Percentiles rank a stretch among this genome's conserved stretches.
Evolutionary conservation across 352 stramenopile species (phyloP).

Genomic region (Phytophthora macrochlamydospora): DNA sequence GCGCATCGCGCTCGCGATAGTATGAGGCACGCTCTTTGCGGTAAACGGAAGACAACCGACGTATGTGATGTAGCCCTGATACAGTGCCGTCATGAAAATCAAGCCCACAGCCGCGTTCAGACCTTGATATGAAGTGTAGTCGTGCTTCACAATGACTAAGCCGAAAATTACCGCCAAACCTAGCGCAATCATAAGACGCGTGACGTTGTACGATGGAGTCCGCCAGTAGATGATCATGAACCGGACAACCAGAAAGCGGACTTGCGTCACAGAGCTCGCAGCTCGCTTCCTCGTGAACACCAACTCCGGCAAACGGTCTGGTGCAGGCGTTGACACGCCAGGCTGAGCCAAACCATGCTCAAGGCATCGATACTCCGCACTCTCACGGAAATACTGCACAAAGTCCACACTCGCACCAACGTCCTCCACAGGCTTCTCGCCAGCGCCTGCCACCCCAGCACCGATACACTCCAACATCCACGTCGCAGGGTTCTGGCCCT

Average conservation of each 20-base stretch:
- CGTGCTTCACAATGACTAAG: slow-evolving; percentile 46
- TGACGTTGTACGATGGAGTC: slow-evolving; percentile 77
- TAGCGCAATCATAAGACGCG: slow-evolving; percentile 55
- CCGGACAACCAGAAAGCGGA: slow-evolving; percentile 16
- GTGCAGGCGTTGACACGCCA: slow-evolving; percentile 10
- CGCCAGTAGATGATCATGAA: slow-evolving; percentile 46
- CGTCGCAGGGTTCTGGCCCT: slow-evolving; percentile 55
- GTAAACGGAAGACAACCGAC: slow-evolving; percentile 71
- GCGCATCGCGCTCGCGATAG: slow-evolving; percentile 85
- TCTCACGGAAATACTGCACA: slow-evolving; percentile 26
- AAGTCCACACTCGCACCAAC: slow-evolving; percentile 17
- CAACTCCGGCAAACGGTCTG: slow-evolving; percentile 9
- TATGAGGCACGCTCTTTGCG: slow-evolving; percentile 76
- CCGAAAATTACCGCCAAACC: slow-evolving; percentile 72
- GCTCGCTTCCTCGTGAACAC: slow-evolving; percentile 22
- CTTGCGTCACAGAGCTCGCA: slow-evolving; percentile 14
- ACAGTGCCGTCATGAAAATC: slow-evolving; percentile 63
- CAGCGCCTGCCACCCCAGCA: slow-evolving; percentile 26
- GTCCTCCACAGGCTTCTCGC: slow-evolving; percentile 9
- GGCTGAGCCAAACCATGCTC: slow-evolving; percentile 4
- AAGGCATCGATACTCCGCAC: slow-evolving; percentile 7
- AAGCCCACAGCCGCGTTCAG: slow-evolving; percentile 48
- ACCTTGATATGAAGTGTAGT: slow-evolving; percentile 38
- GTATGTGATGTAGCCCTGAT: slow-evolving; percentile 69
- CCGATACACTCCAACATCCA: slow-evolving; percentile 78